Evolutionary conservation across 2,329 filamentous ascomycete species (phyloP).

Genomic region (Achaetomium macrosporum): DNA sequence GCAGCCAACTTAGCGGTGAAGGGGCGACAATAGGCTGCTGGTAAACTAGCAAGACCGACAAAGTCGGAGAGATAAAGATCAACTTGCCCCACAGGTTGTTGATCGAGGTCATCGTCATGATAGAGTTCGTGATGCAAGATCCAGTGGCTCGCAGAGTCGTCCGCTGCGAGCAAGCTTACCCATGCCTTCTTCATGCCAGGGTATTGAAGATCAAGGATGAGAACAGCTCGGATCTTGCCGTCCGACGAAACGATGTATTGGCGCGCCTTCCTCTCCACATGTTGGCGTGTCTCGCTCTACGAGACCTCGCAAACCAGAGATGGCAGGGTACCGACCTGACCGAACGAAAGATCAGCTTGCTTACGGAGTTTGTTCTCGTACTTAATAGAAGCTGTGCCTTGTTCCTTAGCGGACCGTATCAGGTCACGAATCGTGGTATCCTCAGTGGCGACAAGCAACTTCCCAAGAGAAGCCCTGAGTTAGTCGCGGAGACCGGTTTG

Average conservation of each 20-base stretch:
- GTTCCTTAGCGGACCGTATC: not conserved
- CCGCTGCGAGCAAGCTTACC: not conserved
- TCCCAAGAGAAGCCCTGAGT: not conserved
- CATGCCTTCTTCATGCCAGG: constrained; percentile 7
- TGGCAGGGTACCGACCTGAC: not conserved
- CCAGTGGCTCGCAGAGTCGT: constrained; percentile 1
- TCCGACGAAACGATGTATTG: constrained; percentile 10
- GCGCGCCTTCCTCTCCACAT: constrained; percentile 12
- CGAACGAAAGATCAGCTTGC: constrained; percentile 10
- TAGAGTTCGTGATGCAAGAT: constrained; percentile 2
- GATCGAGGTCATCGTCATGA: constrained; percentile 4
- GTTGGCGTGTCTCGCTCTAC: constrained; percentile 10
- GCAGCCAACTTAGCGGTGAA: constrained; percentile 4
- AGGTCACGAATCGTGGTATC: not conserved
- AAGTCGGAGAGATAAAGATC: constrained; percentile 12
- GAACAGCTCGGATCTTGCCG: constrained; percentile 8
- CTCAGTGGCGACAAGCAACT: not conserved
- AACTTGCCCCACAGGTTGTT: constrained; percentile 10
- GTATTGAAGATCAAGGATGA: constrained; percentile 12
- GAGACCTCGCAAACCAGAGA: constrained; percentile 14
- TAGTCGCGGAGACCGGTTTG: constrained; percentile 1
- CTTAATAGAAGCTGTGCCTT: not conserved
- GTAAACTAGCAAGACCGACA: constrained; percentile 1
- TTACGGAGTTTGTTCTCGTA: not conserved
- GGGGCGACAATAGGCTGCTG: constrained; percentile 11